These are phyloP conservation scores for Phytopythium delawarense DNA, from an alignment of 352 stramenopile species.

Conservation along the genomic window DNA sequence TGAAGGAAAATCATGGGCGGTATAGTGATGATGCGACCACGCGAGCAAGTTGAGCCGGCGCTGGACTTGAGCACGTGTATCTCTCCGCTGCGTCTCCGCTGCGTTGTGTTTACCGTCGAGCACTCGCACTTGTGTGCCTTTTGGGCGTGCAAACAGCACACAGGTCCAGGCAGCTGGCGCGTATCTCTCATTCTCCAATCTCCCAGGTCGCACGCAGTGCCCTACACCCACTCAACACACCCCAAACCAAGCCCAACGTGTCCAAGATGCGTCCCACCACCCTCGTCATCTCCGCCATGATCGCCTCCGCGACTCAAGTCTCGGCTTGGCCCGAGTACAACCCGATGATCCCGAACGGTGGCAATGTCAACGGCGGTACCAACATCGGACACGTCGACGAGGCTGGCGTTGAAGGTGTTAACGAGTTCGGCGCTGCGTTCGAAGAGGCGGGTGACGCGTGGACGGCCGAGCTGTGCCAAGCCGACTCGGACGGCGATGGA, in stretches of 20 bases:
- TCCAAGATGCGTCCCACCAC: background rate
- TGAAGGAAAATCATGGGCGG: too few relatives aligned
- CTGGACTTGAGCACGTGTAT: too few relatives aligned
- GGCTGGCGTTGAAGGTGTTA: constrained; percentile 11
- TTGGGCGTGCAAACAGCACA: too few relatives aligned
- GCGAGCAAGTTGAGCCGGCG: too few relatives aligned
- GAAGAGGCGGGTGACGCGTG: constrained; percentile 10
- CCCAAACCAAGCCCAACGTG: background rate
- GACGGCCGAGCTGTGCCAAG: constrained; percentile 20
- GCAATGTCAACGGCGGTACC: constrained; percentile 18
- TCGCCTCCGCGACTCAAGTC: background rate
- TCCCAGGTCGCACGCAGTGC: background rate
- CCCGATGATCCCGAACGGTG: constrained; percentile 19
- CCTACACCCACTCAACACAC: background rate
- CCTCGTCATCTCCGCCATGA: background rate
- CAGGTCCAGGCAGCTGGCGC: too few relatives aligned
- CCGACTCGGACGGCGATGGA: constrained; percentile 23
- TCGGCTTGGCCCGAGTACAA: background rate
- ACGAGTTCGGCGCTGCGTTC: constrained; percentile 26
- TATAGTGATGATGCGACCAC: too few relatives aligned
- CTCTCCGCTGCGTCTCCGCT: too few relatives aligned
- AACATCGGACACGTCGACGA: constrained; percentile 22
- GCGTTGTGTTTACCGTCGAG: background rate
- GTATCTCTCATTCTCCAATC: background rate
- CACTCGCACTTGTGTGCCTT: background rate